Base-by-base conservation (phyloP, 2,329 filamentous ascomycete genomes). In the Fusarium coffeatum region DNA sequence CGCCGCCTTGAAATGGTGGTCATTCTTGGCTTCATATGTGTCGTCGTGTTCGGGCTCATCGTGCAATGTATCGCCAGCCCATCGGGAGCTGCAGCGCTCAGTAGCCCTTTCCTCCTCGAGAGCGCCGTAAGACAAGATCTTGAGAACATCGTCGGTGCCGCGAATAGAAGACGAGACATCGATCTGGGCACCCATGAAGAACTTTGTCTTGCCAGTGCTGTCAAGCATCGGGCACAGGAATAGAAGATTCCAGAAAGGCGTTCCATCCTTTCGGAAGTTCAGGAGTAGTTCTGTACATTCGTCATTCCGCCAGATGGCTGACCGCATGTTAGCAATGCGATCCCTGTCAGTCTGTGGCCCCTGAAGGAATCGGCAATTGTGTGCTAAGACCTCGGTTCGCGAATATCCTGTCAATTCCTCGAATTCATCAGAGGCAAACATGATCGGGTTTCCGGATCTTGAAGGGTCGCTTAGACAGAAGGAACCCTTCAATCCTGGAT, bases 201-300 rank as follows among this genome's bases (percentile, higher is more conserved):
- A 88, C 0, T 79, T 80, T 3, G 86, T 76, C 10, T 82, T 82
- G 5, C 87, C 87, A 1, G 79, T 69, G 1, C 77, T 74, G 60
- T 88, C 83, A 25, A 82, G 79, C 1, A 90, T 76, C 0, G 88
- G 87, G 48, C 84, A 82, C 3, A 85, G 76, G 51, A 86, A 88
- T 0, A 89, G 77, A 11, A 89, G 73, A 53, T 89, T 89, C 85
- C 85, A 88, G 69, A 87, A 88, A 0, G 85, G 84, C 23, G 82
- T 79, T 11, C 85, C 85, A 48, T 83, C 83, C 58, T 84, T 83
- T 20, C 80, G 80, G 62, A 85, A 84, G 65, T 87, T 87, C 10
- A 87, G 78, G 5, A 88, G 66, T 4, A 88, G 75, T 65, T 87
- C 85, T 1, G 85, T 80, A 0, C 79, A 81, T 60, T 86, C 85